Conservation (phyloP, 805 yeast species). For the Teunomyces funiuensis region DNA sequence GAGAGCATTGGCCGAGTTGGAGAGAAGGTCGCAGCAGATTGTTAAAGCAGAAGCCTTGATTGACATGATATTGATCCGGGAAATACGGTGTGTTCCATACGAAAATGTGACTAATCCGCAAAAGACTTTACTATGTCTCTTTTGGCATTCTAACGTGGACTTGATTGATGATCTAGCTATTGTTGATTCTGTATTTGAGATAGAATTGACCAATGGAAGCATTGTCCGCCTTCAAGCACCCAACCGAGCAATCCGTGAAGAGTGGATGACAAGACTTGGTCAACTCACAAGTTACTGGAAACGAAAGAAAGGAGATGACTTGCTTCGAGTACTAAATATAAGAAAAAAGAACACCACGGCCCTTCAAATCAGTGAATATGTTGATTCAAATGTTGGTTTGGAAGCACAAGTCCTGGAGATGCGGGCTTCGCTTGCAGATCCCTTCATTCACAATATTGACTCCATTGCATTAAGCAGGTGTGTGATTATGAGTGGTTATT, state of each 20-base stretch:
- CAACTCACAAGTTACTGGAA: constrained; percentile 61
- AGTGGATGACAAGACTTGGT: constrained; percentile 62
- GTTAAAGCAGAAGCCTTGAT: constrained; percentile 59
- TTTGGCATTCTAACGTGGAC: constrained; percentile 31
- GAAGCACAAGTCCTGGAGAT: constrained; percentile 16
- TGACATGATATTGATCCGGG: constrained; percentile 53
- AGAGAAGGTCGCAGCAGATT: constrained; percentile 57
- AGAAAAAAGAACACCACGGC: constrained; percentile 46
- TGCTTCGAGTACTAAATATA: constrained; percentile 31
- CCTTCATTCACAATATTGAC: constrained; percentile 53
- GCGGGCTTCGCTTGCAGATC: constrained; percentile 47
- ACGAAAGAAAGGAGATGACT: constrained; percentile 40
- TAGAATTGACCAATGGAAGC: constrained; percentile 48
- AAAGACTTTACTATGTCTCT: constrained; percentile 23
- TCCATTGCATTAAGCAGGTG: constrained; percentile 59
- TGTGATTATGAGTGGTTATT: constrained; percentile 60
- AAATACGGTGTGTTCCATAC: constrained; percentile 33
- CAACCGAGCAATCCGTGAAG: constrained; percentile 45
- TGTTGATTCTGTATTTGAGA: constrained; percentile 52
- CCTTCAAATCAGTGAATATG: constrained; percentile 53
- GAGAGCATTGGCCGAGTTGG: constrained; percentile 62
- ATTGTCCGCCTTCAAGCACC: constrained; percentile 57
- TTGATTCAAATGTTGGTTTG: constrained; percentile 54
- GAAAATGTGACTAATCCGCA: constrained; percentile 23
- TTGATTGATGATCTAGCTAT: constrained; percentile 27